Conservation (phyloP, 306 rosid species). For the Notholithocarpus densiflorus region DNA sequence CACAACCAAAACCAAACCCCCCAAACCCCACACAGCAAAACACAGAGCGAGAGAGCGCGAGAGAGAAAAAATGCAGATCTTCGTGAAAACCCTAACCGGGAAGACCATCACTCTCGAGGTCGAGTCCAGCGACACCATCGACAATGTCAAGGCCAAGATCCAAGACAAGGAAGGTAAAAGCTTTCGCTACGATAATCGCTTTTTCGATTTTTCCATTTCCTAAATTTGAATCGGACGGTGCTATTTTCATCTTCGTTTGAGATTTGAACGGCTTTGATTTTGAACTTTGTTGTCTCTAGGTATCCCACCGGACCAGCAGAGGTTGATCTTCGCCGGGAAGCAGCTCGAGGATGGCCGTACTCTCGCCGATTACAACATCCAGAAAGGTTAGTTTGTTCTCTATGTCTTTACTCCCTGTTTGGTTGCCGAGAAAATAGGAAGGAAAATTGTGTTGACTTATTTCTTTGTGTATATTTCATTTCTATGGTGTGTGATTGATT, state of each 20-base stretch:
- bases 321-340: conserved; percentile 92
- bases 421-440: not conserved
- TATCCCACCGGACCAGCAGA: conserved; percentile 97
- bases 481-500: not conserved
- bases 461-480: not conserved
- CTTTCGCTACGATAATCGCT: too few relatives aligned
- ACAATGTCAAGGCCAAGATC: conserved; percentile 87
- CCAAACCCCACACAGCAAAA: not conserved
- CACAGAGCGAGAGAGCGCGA: not conserved
- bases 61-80: conserved; percentile 73
- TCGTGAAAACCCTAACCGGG: conserved; percentile 97
- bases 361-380: conserved; percentile 93
- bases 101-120: conserved; percentile 99
- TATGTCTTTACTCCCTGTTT: too few relatives aligned
- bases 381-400: conserved; percentile 58
- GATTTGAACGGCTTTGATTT: not conserved
- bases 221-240: not conserved
- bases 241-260: not conserved
- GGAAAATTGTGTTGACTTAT: too few relatives aligned
- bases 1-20: not conserved
- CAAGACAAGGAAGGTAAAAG: conserved; percentile 89
- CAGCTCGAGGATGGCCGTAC: conserved; percentile 99
- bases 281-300: conserved; percentile 28
- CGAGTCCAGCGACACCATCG: conserved; percentile 92
- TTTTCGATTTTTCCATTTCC: not conserved